Base-by-base conservation (phyloP, 2,329 filamentous ascomycete genomes). In the Fusarium staphyleae region DNA sequence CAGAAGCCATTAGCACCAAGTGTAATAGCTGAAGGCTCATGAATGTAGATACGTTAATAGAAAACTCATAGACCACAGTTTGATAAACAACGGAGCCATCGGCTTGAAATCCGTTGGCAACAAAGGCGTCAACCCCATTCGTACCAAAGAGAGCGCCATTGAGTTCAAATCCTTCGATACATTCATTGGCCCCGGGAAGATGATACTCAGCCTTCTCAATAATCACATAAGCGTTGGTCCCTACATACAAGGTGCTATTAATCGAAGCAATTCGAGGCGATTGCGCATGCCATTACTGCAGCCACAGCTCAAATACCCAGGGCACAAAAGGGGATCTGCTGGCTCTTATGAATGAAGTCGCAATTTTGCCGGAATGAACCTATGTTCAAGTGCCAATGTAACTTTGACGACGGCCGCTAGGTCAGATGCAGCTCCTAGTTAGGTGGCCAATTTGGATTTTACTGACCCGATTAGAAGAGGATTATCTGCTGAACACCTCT, bases 371-470 rank as follows among this genome's bases (percentile, higher is more conserved):
- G 53, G 40, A 6, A 63, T 55, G 8, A 49, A 22, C 13, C 53
- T 24, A 35, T 48, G 39, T 15, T 57, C 44, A 11, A 64, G 37
- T 14, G 48, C 48, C n/a, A 57, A 34, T 5, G 52, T 33, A 10
- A 33, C 35, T 28, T 62, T 62, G 22, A 57, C 33, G 7, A 64
- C 5, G 10, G 42, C 35, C 3, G 55, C 51, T 1, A 60, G 32
- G 6, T 55, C 61, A 11, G 34, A 34, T 5, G 43, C 51, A 5
- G 35, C 52, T 19, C 58, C 63, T n/a, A n/a, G n/a, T n/a, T 6
- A 46, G 37, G 16, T 66, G 63, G 0, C 63, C 63, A 13, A 66
- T 42, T 59, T 59, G 2, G 59, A 50, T 30, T 65, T 65, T 4
- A 22, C 19, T 4, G 19, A 22, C 19, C 19, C 19, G 19, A 22